Conservation (phyloP, 208 protist genomes). For the Borovskyia barvae region DNA sequence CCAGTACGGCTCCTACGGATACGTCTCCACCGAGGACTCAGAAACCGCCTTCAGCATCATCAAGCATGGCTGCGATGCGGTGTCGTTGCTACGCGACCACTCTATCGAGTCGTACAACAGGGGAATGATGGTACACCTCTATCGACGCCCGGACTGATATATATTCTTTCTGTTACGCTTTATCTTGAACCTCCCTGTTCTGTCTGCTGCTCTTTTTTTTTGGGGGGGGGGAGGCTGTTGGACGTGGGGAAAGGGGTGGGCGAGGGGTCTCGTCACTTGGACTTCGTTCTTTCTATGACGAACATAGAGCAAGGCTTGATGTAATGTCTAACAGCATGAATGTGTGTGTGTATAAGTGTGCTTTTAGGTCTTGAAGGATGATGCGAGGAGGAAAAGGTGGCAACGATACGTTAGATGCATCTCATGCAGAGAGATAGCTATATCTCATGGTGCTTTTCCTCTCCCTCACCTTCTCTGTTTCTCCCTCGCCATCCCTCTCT, state of each 20-base stretch:
- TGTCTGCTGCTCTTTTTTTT: too few species aligned
- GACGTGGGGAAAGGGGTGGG: background rate
- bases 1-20: conserved; percentile 36
- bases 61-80: conserved; percentile 44
- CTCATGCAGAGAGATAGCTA: too few species aligned
- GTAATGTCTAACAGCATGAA: background rate
- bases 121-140: conserved; percentile 57
- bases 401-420: too few species aligned
- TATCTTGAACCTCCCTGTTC: too few species aligned
- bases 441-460: too few species aligned
- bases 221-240: too few species aligned
- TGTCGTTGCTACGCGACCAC: conserved; percentile 42
- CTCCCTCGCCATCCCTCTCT: too few species aligned
- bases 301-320: too few species aligned
- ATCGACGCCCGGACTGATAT: conserved; percentile 21
- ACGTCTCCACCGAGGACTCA: conserved; percentile 62
- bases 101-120: conserved; percentile 66
- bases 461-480: too few species aligned
- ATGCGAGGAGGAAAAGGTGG: too few species aligned
- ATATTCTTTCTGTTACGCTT: too few species aligned
- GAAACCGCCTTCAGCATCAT: conserved; percentile 57
- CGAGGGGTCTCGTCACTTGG: background rate
- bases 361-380: background rate
- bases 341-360: background rate
- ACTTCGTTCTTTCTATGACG: background rate